Evolutionary conservation across 2,329 filamentous ascomycete genomes (phyloP).

Genomic region (Fusarium cicatricum): DNA sequence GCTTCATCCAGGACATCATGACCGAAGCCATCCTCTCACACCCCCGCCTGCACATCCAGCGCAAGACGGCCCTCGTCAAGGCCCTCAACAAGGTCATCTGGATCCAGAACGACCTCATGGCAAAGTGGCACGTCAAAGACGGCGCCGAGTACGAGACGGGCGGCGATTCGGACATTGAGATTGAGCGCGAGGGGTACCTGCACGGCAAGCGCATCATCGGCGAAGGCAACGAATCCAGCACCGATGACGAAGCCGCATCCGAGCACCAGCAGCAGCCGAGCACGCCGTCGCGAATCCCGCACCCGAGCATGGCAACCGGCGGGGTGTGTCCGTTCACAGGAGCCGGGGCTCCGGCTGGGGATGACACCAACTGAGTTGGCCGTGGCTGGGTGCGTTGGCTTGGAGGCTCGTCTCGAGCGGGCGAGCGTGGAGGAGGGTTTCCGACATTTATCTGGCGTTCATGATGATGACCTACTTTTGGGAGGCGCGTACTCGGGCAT

Average conservation of each 20-base stretch:
- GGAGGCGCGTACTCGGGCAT: conserved; percentile 8
- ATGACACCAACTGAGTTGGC: conserved; percentile 10
- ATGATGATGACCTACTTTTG: conserved; percentile 21
- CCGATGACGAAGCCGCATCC: conserved; percentile 31
- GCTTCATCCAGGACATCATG: conserved; percentile 80
- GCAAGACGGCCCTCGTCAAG: conserved; percentile 77
- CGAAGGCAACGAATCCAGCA: conserved; percentile 37
- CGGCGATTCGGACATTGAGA: conserved; percentile 55
- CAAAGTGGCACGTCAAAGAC: conserved; percentile 80
- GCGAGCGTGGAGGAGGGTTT: neutral
- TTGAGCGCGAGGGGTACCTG: conserved; percentile 70
- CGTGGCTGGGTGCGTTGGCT: neutral
- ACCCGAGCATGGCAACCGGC: conserved; percentile 25
- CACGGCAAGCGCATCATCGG: conserved; percentile 68
- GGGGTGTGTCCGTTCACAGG: conserved; percentile 42
- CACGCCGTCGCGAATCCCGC: conserved; percentile 22
- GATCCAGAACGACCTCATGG: conserved; percentile 88
- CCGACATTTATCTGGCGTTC: conserved; percentile 25
- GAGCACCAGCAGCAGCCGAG: conserved; percentile 25
- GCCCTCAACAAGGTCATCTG: conserved; percentile 83
- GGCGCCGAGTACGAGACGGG: conserved; percentile 66
- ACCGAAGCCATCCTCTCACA: conserved; percentile 79
- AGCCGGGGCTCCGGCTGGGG: conserved; percentile 29
- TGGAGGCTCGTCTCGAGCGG: neutral
- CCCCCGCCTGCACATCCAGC: conserved; percentile 69